A percentile compares a stretch with the other conserved stretches of the same genome.
These are phyloP conservation scores for Neonothopanus nambi DNA, from an alignment of 1,284 basidiomycete genomes.

Conservation along the genomic window DNA sequence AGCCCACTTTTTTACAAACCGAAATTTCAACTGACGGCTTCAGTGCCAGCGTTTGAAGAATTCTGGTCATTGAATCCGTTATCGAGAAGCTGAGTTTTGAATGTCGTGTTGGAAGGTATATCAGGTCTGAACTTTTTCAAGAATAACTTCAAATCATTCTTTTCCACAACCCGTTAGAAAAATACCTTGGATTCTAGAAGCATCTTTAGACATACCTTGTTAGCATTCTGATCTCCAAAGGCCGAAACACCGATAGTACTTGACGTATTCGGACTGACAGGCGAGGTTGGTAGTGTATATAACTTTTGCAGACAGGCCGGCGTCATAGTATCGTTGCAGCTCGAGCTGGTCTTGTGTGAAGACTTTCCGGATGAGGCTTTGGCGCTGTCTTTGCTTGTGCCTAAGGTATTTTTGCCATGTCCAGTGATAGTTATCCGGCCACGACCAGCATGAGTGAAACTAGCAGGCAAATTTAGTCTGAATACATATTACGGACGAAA, in stretches of 20 bases:
- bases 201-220: background rate
- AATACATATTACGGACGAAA: constrained; percentile 31
- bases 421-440: background rate
- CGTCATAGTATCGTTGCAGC: constrained; percentile 33
- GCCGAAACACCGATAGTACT: constrained; percentile 44
- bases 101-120: constrained; percentile 19
- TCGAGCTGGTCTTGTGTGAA: too few species aligned
- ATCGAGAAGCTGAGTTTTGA: constrained; percentile 35
- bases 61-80: constrained; percentile 45
- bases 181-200: background rate
- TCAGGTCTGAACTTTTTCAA: constrained; percentile 26
- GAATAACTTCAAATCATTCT: constrained; percentile 45
- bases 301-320: constrained; percentile 42
- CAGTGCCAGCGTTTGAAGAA: constrained; percentile 35
- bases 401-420: background rate
- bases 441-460: background rate
- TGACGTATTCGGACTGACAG: constrained; percentile 29
- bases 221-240: constrained; percentile 35
- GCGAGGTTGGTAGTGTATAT: constrained; percentile 38
- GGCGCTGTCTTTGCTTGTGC: background rate
- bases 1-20: too few species aligned
- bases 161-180: constrained; percentile 25
- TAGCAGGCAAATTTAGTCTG: background rate
- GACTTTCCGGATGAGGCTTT: too few species aligned
- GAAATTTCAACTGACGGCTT: constrained; percentile 30